Evolutionary conservation across 2,329 filamentous ascomycete genomes (phyloP).

Genomic region (Calonectria ilicicola): DNA sequence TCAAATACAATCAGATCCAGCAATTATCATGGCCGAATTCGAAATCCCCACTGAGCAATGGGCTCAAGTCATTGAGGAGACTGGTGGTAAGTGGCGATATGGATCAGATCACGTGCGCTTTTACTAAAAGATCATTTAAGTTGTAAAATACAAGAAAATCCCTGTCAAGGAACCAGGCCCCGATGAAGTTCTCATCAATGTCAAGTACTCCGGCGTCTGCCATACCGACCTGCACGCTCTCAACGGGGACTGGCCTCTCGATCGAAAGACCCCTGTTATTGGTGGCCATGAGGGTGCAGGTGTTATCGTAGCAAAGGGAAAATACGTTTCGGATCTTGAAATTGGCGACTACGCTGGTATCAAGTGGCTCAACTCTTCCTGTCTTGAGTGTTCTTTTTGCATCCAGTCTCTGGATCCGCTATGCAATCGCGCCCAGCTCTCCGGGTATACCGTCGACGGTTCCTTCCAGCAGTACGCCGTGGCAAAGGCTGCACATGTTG

Average conservation of each 20-base stretch:
- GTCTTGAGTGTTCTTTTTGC: constrained; percentile 11
- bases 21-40: constrained; percentile 8
- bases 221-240: constrained; percentile 24
- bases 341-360: constrained; percentile 20
- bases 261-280: constrained; percentile 13
- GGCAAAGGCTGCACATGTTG: constrained; percentile 21
- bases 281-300: constrained; percentile 24
- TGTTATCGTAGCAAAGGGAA: constrained; percentile 16
- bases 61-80: constrained; percentile 22
- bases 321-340: constrained; percentile 11
- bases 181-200: constrained; percentile 24
- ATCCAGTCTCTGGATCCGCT: constrained; percentile 18
- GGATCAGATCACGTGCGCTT: not conserved
- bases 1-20: not conserved
- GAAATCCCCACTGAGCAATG: constrained; percentile 25
- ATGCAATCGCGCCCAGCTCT: constrained; percentile 15
- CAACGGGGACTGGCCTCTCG: constrained; percentile 21
- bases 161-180: constrained; percentile 10
- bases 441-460: constrained; percentile 23
- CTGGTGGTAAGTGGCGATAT: constrained; percentile 10
- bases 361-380: constrained; percentile 25
- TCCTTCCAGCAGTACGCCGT: constrained; percentile 27
- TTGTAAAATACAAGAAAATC: constrained; percentile 6
- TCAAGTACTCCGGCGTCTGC: constrained; percentile 23
- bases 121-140: not conserved